Evolutionary conservation across 164 flowering plant genomes (phyloP).

Genomic region (Magnolia changhungtana): DNA sequence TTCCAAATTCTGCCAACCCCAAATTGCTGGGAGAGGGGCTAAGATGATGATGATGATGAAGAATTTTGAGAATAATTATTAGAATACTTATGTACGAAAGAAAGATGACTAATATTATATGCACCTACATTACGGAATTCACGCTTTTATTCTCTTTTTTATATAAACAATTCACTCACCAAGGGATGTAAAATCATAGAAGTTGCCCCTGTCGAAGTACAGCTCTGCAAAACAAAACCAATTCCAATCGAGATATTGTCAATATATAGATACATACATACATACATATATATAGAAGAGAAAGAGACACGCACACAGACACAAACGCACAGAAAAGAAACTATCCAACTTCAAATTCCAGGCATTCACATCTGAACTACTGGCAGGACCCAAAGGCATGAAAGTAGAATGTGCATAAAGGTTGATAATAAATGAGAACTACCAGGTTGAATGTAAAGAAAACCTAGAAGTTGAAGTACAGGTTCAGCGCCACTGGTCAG

Average conservation of each 20-base stretch:
- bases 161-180: constrained; percentile 47
- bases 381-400: neutral
- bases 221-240: constrained; percentile 58
- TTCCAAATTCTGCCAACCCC: no score
- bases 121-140: neutral
- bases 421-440: no score
- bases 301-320: no score
- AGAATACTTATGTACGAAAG: no score
- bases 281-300: no score
- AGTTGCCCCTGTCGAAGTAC: constrained; percentile 86
- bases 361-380: neutral
- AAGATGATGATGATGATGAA: no score
- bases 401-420: neutral
- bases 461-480: no score
- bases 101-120: neutral
- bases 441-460: no score
- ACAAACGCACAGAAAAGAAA: neutral
- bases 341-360: neutral
- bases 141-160: neutral
- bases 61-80: neutral
- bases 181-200: constrained; percentile 95
- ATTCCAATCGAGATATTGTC: constrained; percentile 3
- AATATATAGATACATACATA: neutral
- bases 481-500: no score
- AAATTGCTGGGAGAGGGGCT: no score